Conservation (phyloP, 2,329 filamentous ascomycete genomes). For the Colletotrichum lini region DNA sequence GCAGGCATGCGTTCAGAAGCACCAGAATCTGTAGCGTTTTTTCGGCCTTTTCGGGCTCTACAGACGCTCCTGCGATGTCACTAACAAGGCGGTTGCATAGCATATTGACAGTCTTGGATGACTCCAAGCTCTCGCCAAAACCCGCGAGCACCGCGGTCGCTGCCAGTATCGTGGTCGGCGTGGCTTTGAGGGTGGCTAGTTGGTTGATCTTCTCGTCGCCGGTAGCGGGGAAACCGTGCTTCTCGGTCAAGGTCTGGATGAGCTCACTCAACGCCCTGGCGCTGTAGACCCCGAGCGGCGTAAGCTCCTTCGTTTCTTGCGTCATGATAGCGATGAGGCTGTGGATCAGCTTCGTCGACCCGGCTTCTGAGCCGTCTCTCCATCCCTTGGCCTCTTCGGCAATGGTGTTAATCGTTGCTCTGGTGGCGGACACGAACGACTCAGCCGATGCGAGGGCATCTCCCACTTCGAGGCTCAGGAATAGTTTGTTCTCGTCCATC, state of each 20-base stretch:
- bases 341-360: slow-evolving; percentile 55
- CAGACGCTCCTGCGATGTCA: slow-evolving; percentile 67
- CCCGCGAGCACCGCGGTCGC: slow-evolving; percentile 67
- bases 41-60: slow-evolving; percentile 59
- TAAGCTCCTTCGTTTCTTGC: slow-evolving; percentile 58
- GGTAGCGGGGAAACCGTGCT: slow-evolving; percentile 60
- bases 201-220: slow-evolving; percentile 65
- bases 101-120: slow-evolving; percentile 64
- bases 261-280: slow-evolving; percentile 67
- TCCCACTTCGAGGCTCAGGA: slow-evolving; percentile 56
- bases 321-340: slow-evolving; percentile 62
- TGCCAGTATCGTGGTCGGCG: slow-evolving; percentile 62
- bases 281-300: slow-evolving; percentile 65
- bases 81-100: slow-evolving; percentile 74
- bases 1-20: slow-evolving; percentile 67
- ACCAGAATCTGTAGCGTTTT: slow-evolving; percentile 65
- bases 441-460: slow-evolving; percentile 58
- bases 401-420: slow-evolving; percentile 54
- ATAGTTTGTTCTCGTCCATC: slow-evolving; percentile 61
- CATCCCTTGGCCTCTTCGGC: slow-evolving; percentile 55
- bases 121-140: slow-evolving; percentile 64
- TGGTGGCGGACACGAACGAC: slow-evolving; percentile 59
- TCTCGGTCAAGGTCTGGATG: slow-evolving; percentile 62
- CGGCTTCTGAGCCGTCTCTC: slow-evolving; percentile 52
- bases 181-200: slow-evolving; percentile 62